A percentile compares a stretch with the other conserved stretches of the same genome.
These are phyloP conservation scores for Rutstroemia sp. DNA, from an alignment of 2,329 filamentous ascomycete species.

Conservation along the genomic window DNA sequence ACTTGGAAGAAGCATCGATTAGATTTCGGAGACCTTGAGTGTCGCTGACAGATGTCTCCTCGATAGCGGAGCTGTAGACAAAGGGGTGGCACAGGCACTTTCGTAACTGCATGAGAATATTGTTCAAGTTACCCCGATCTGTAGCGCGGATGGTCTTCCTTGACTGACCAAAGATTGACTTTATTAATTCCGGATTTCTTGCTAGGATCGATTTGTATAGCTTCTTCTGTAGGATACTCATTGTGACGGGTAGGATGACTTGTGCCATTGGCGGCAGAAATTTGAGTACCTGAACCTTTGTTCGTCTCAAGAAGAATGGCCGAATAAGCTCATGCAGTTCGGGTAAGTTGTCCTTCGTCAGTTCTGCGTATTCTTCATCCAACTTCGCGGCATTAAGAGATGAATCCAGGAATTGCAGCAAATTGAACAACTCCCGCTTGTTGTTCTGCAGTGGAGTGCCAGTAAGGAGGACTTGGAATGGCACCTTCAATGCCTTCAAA, in stretches of 20 bases:
- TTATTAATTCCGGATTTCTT: constrained; percentile 83
- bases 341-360: constrained; percentile 75
- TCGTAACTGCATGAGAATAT: constrained; percentile 89
- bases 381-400: constrained; percentile 61
- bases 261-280: constrained; percentile 91
- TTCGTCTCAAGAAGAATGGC: constrained; percentile 63
- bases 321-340: constrained; percentile 79
- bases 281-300: constrained; percentile 83
- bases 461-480: constrained; percentile 80
- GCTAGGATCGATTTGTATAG: constrained; percentile 89
- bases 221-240: constrained; percentile 89
- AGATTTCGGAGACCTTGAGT: constrained; percentile 68
- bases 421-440: constrained; percentile 86
- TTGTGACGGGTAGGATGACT: constrained; percentile 91
- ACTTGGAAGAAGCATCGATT: constrained; percentile 84
- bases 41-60: constrained; percentile 64
- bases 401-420: constrained; percentile 86
- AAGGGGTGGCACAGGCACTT: constrained; percentile 97
- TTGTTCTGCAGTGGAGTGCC: constrained; percentile 93
- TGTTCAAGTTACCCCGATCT: constrained; percentile 78
- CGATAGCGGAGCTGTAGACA: constrained; percentile 83
- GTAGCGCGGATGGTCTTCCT: constrained; percentile 51
- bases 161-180: constrained; percentile 69
- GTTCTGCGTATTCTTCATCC: constrained; percentile 67
- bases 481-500: constrained; percentile 64